Conservation (phyloP, 495 filamentous ascomycete genomes). For the Letharia columbiana region DNA sequence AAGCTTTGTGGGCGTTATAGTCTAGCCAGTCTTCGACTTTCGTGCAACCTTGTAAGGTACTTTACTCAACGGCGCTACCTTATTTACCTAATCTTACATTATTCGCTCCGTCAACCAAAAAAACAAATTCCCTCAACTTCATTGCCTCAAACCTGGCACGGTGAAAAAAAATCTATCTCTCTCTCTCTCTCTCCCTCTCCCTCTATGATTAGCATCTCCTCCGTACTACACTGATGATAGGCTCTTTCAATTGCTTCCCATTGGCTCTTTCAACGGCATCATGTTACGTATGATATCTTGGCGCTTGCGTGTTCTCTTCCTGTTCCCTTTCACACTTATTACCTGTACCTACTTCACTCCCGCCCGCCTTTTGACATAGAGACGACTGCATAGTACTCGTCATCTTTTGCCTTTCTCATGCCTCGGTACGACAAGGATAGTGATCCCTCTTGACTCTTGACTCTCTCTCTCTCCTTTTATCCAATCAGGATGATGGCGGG, state of each 20-base stretch:
- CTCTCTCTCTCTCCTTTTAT: background rate
- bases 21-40: no score
- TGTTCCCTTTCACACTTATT: background rate
- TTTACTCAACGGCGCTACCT: no score
- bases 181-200: no score
- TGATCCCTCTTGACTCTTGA: conserved; percentile 4
- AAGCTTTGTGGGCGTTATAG: no score
- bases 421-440: conserved; percentile 9
- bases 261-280: background rate
- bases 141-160: no score
- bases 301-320: conserved; percentile 6
- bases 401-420: background rate
- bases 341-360: background rate
- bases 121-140: background rate
- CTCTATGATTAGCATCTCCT: no score
- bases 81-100: no score
- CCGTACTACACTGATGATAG: background rate
- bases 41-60: no score
- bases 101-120: background rate
- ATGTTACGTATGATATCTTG: background rate
- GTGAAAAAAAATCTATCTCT: no score
- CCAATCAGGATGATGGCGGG: background rate
- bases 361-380: background rate
- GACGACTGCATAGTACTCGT: background rate
- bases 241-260: background rate